Base-by-base conservation (phyloP, 768 basidiomycete species). In the Hygrophoropsis aurantiaca region DNA sequence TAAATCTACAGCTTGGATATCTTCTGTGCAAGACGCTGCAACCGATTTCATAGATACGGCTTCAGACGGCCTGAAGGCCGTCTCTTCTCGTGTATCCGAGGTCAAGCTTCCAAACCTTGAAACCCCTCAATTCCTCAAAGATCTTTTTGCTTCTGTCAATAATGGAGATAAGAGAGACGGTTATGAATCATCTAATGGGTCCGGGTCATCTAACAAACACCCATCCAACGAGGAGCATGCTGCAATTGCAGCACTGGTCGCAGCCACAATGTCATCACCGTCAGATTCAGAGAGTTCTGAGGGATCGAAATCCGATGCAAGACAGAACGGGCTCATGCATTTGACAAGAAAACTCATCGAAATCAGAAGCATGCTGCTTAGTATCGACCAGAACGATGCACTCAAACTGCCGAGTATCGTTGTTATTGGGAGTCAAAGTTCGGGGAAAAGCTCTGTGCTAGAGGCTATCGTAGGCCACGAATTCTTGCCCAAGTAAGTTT, bases 401-500 rank as follows among this genome's bases (percentile, higher is more conserved):
- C 77, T 99, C 56, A 97, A 94, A 58, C 73, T 99, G 16, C 97
- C 97, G 2, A 95, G 93, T 58, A 98, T 99, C 51, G 97, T 98
- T 35, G 97, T 98, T 39, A 90, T 99, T 52, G 97, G 97, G 10
- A 95, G 92, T 65, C 97, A 99, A 72, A 97, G 94, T 66, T 94
- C 92, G 2, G 97, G 97, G 10, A 99, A 99, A 75, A 97, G 94
- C 58, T 94, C 92, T 21, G 97, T 99, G 0, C 70, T 99, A 50
- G 97, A 99, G 67, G 87, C 97, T 5, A 90, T 99, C 50, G 97
- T 99, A 23, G 97, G 97, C 0, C 92, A 97, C 49, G 93, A 98
- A 66, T 99, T 99, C 64, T 72, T 99, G 27, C 97, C 97, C 19
- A 99, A 99, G 95, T 97, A 60, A 54, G 92, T 77, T 2, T n/a